These are phyloP conservation scores for Stachybotrys chlorohalonatus DNA, from an alignment of 2,329 filamentous ascomycete species.

Conservation along the genomic window DNA sequence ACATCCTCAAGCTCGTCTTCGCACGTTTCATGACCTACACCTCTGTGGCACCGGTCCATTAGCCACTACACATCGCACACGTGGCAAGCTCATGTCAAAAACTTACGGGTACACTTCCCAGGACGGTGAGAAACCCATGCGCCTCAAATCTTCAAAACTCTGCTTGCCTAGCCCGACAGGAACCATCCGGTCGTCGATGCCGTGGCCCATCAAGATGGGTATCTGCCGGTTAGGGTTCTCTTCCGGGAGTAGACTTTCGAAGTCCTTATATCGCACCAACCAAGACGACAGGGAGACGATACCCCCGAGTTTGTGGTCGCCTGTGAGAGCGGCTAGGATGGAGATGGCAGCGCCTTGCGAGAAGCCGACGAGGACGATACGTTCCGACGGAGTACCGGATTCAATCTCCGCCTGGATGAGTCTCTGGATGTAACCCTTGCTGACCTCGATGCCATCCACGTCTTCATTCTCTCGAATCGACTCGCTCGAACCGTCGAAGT, in stretches of 20 bases:
- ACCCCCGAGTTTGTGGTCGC: constrained; percentile 66
- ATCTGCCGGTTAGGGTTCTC: constrained; percentile 53
- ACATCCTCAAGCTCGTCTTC: constrained; percentile 75
- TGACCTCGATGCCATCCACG: constrained; percentile 63
- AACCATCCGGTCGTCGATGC: constrained; percentile 68
- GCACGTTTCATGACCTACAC: constrained; percentile 67
- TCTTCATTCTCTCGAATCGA: constrained; percentile 40
- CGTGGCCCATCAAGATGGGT: constrained; percentile 83
- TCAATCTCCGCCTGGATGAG: constrained; percentile 76
- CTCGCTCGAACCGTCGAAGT: constrained; percentile 16
- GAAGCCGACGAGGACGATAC: constrained; percentile 81
- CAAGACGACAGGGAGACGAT: constrained; percentile 82
- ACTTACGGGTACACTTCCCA: constrained; percentile 68
- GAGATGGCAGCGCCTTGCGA: constrained; percentile 84
- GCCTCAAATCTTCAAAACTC: constrained; percentile 58
- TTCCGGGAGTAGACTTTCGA: constrained; percentile 27
- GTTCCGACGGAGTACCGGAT: constrained; percentile 68
- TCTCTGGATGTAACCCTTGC: constrained; percentile 65
- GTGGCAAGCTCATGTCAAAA: not conserved
- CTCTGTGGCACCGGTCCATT: constrained; percentile 28
- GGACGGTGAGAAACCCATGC: constrained; percentile 62
- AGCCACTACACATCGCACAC: no score
- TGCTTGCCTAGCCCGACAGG: constrained; percentile 56
- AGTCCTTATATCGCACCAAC: constrained; percentile 52
- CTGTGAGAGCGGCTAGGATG: constrained; percentile 70